Percentiles rank a stretch among this genome's conserved stretches.
Conservation (phyloP, 176 grass and related monocot species). For the Melocanna baccifera region DNA sequence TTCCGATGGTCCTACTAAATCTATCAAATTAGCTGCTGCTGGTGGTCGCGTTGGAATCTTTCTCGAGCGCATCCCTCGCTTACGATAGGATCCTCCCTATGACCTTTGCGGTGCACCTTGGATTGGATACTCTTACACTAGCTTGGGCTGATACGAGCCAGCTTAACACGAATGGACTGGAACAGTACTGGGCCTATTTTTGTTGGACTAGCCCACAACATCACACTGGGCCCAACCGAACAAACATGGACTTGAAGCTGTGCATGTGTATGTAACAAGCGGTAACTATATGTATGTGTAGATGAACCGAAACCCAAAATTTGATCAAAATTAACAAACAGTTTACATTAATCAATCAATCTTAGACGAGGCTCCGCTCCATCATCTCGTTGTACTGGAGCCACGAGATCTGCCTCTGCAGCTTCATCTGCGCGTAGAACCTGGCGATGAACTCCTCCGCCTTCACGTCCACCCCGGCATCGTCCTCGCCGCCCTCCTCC, state of each 20-base stretch:
- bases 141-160: no score
- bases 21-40: not conserved
- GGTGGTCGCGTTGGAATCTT: not conserved
- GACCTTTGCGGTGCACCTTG: not conserved
- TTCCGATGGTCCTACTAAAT: not conserved
- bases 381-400: slow-evolving; percentile 76
- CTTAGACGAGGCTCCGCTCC: slow-evolving; percentile 47
- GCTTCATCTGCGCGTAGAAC: slow-evolving; percentile 75
- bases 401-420: slow-evolving; percentile 67
- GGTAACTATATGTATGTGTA: not conserved
- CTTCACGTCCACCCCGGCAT: slow-evolving; percentile 61
- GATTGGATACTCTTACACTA: not conserved
- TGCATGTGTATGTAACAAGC: not conserved
- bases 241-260: not conserved
- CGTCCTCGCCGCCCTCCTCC: not conserved
- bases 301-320: not conserved
- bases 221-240: no score
- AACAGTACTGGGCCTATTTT: no score
- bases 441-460: slow-evolving; percentile 85
- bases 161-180: no score
- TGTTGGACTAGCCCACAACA: not conserved
- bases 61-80: not conserved
- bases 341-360: not conserved
- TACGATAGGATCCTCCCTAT: not conserved
- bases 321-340: not conserved